phyloP scores from a whole-genome alignment of 306 rosid species.

The Vicia sativa region DNA sequence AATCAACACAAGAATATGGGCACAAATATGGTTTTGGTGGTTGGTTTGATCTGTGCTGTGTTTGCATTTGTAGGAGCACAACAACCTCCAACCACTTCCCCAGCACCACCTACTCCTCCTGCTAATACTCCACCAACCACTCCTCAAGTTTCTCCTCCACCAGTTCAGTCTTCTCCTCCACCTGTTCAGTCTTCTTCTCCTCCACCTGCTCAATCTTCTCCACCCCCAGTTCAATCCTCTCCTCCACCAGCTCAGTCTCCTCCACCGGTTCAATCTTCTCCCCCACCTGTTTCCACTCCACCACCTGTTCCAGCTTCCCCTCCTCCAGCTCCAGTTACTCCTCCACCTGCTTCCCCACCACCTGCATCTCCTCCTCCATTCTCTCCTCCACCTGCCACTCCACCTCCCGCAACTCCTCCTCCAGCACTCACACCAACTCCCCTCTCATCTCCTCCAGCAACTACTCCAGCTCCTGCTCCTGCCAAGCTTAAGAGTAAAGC shows the following conservation, averaged over 20 bases:
- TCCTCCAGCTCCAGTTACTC: slow-evolving; percentile 35
- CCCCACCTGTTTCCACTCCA: slow-evolving; percentile 41
- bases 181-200: slow-evolving; percentile 38
- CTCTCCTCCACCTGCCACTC: slow-evolving; percentile 47
- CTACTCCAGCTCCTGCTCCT: slow-evolving; percentile 66
- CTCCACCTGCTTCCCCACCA: slow-evolving; percentile 45
- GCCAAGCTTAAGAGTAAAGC: slow-evolving; percentile 37
- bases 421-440: slow-evolving; percentile 63
- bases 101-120: slow-evolving; percentile 48
- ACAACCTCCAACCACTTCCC: slow-evolving; percentile 64
- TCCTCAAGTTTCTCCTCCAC: slow-evolving; percentile 46
- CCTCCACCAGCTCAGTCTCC: slow-evolving; percentile 46
- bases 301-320: slow-evolving; percentile 36
- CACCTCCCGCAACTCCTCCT: slow-evolving; percentile 57
- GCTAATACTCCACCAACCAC: slow-evolving; percentile 33
- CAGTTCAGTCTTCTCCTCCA: slow-evolving; percentile 41
- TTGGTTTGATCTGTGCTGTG: slow-evolving; percentile 57
- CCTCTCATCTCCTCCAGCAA: slow-evolving; percentile 45
- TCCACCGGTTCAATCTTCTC: slow-evolving; percentile 39
- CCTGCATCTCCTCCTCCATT: slow-evolving; percentile 53
- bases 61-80: slow-evolving; percentile 64
- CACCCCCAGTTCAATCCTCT: slow-evolving; percentile 37
- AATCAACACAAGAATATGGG: slow-evolving; percentile 1
- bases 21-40: not conserved
- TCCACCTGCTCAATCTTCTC: slow-evolving; percentile 38